phyloP scores from a whole-genome alignment of 306 rosid species.

The Malus sieversii region DNA sequence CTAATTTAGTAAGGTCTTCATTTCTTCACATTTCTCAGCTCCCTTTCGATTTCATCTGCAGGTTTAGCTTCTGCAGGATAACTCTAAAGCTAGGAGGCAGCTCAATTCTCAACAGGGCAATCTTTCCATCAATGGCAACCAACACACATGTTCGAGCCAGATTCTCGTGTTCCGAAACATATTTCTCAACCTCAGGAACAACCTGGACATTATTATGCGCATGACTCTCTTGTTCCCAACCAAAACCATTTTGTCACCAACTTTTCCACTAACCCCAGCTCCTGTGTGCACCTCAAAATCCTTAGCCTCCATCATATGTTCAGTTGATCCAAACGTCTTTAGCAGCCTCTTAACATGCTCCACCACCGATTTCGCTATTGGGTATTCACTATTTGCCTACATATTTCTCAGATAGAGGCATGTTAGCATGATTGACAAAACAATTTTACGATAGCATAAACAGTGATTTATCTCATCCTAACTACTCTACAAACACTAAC shows the following conservation, averaged over 20 bases:
- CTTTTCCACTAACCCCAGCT: conserved; percentile 78
- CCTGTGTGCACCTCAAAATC: conserved; percentile 85
- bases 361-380: conserved; percentile 75
- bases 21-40: too few relatives aligned
- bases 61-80: too few relatives aligned
- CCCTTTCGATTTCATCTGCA: too few relatives aligned
- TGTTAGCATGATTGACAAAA: background rate
- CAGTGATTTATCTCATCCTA: background rate
- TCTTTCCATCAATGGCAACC: conserved; percentile 75
- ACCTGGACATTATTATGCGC: conserved; percentile 45
- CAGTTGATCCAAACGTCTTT: conserved; percentile 46
- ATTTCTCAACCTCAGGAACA: conserved; percentile 49
- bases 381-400: conserved; percentile 80
- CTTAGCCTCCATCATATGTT: conserved; percentile 40
- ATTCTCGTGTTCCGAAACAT: conserved; percentile 62
- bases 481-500: background rate
- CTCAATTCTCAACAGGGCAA: conserved; percentile 23
- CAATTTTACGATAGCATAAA: background rate
- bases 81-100: too few relatives aligned
- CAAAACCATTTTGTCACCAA: conserved; percentile 53
- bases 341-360: conserved; percentile 63
- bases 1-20: too few relatives aligned
- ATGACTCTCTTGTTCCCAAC: conserved; percentile 82
- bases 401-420: background rate
- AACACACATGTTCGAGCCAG: conserved; percentile 72